Conservation (phyloP, 306 rosid species). For the Fagus crenata region DNA sequence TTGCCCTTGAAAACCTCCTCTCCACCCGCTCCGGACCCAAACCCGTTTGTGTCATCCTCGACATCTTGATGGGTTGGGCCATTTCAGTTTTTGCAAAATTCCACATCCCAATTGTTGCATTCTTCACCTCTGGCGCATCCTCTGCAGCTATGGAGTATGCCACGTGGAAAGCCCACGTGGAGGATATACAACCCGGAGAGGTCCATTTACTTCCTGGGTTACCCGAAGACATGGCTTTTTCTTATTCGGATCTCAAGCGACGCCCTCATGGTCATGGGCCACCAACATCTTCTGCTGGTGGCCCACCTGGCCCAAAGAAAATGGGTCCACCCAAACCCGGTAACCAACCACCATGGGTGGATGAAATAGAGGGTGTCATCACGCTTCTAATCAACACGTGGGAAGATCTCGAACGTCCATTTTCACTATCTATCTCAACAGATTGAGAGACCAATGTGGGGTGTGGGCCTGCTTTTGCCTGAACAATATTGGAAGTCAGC, state of each 20-base stretch:
- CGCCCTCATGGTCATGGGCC: conserved; percentile 25
- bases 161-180: no score
- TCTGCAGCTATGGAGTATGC: conserved; percentile 57
- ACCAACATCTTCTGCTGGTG: not conserved
- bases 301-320: not conserved
- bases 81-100: conserved; percentile 38
- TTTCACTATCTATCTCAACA: conserved; percentile 36
- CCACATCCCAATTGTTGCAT: conserved; percentile 42
- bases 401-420: conserved; percentile 59
- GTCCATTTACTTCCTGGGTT: conserved; percentile 49
- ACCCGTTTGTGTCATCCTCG: conserved; percentile 57
- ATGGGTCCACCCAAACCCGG: conserved; percentile 45
- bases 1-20: conserved; percentile 40
- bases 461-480: conserved; percentile 69
- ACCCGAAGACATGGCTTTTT: conserved; percentile 52
- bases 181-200: conserved; percentile 46
- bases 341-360: conserved; percentile 41
- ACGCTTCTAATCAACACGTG: conserved; percentile 69
- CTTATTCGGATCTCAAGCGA: conserved; percentile 35
- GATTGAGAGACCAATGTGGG: conserved; percentile 53
- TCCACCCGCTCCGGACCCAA: conserved; percentile 4
- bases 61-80: conserved; percentile 56
- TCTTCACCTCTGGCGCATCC: conserved; percentile 68
- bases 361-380: conserved; percentile 15
- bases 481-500: conserved; percentile 59